These are phyloP conservation scores for Vinca major DNA, from an alignment of 305 asterid species.

Conservation along the genomic window DNA sequence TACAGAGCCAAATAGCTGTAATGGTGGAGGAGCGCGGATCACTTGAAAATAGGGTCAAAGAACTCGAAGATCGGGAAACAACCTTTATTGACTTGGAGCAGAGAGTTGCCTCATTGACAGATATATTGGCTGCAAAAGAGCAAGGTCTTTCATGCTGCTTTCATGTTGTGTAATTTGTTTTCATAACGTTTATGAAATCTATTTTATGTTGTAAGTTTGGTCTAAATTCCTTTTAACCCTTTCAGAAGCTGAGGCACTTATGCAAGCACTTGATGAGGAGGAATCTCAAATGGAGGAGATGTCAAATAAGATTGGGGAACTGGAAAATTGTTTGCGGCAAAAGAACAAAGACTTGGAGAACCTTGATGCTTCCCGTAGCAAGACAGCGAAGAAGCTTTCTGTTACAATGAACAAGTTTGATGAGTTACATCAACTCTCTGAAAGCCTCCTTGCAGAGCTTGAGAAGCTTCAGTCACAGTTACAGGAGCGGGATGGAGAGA, in stretches of 20 bases:
- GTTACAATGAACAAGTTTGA: slow-evolving; percentile 91
- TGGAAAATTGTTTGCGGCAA: slow-evolving; percentile 59
- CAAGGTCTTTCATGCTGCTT: slow-evolving; percentile 53
- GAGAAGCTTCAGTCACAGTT: slow-evolving; percentile 93
- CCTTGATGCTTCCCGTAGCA: slow-evolving; percentile 80
- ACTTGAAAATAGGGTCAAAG: slow-evolving; percentile 48
- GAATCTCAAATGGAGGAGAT: slow-evolving; percentile 86
- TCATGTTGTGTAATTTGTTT: slow-evolving; percentile 12
- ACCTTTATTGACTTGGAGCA: slow-evolving; percentile 38
- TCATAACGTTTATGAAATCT: slow-evolving; percentile 7
- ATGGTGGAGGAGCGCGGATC: slow-evolving; percentile 48
- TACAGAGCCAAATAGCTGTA: slow-evolving; percentile 38
- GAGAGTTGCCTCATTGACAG: slow-evolving; percentile 53
- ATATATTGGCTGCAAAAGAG: slow-evolving; percentile 66
- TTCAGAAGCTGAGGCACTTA: slow-evolving; percentile 76
- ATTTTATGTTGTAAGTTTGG: slow-evolving; percentile 4
- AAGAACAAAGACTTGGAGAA: slow-evolving; percentile 72
- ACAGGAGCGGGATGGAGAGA: slow-evolving; percentile 82
- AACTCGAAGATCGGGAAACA: slow-evolving; percentile 49
- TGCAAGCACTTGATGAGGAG: slow-evolving; percentile 95
- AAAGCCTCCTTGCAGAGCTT: slow-evolving; percentile 80
- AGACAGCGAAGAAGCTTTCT: slow-evolving; percentile 86
- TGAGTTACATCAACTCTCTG: slow-evolving; percentile 80
- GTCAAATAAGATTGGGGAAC: slow-evolving; percentile 41
- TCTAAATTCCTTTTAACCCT: slow-evolving; percentile 16